Conservation (phyloP, 306 rosid genomes). For the Trifolium dubium region DNA sequence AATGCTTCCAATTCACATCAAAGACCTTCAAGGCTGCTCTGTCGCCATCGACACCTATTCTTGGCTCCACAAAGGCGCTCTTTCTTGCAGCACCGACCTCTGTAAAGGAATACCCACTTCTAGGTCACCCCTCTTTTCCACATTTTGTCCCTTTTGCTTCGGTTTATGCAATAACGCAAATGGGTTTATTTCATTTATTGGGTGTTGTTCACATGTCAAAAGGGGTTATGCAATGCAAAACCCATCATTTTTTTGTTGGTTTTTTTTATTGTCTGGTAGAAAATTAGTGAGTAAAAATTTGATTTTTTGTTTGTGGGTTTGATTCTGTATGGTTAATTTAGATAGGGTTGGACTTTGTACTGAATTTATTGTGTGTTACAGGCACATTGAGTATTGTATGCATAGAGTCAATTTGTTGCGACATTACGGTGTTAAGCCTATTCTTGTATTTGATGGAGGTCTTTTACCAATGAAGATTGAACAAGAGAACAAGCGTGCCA, state of each 20-base stretch:
- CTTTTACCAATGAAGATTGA: slow-evolving; percentile 90
- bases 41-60: slow-evolving; percentile 91
- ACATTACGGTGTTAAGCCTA: slow-evolving; percentile 74
- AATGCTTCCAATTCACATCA: slow-evolving; percentile 81
- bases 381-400: slow-evolving; percentile 97
- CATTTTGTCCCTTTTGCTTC: background rate
- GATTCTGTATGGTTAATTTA: background rate
- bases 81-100: slow-evolving; percentile 86
- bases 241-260: background rate
- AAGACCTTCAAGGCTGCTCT: slow-evolving; percentile 67
- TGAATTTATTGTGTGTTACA: slow-evolving; percentile 42
- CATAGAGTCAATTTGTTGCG: slow-evolving; percentile 84
- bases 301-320: background rate
- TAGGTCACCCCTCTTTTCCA: slow-evolving; percentile 28
- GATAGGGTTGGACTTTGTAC: background rate
- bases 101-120: slow-evolving; percentile 82
- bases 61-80: slow-evolving; percentile 97
- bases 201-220: too few relatives aligned
- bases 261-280: background rate
- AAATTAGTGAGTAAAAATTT: background rate
- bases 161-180: too few relatives aligned
- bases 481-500: slow-evolving; percentile 91
- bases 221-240: too few relatives aligned
- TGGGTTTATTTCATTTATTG: too few relatives aligned
- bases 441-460: slow-evolving; percentile 96